Conservation (phyloP, 2,329 filamentous ascomycete genomes). For the Colletotrichum sp. region DNA sequence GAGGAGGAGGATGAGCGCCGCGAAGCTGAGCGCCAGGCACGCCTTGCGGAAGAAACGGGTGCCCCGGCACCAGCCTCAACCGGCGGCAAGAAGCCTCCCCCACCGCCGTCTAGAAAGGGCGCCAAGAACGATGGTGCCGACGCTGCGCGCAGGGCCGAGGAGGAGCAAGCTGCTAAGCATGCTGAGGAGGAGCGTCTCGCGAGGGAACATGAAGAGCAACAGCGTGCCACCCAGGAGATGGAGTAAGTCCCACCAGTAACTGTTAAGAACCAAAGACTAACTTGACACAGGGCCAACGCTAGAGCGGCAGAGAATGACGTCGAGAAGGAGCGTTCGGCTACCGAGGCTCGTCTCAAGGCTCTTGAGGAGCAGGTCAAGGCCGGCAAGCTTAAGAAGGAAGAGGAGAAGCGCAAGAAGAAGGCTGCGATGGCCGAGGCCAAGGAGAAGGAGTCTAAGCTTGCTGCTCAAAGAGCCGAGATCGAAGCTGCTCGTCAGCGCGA, state of each 20-base stretch:
- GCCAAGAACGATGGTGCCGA: constrained; percentile 64
- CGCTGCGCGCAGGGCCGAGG: constrained; percentile 61
- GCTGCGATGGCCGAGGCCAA: constrained; percentile 85
- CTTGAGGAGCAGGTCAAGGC: constrained; percentile 93
- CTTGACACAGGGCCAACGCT: constrained; percentile 68
- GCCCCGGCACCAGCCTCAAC: constrained; percentile 59
- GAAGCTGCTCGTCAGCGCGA: constrained; percentile 91
- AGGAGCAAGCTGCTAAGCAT: constrained; percentile 59
- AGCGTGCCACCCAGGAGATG: constrained; percentile 74
- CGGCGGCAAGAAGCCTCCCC: constrained; percentile 71
- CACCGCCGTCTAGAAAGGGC: constrained; percentile 80
- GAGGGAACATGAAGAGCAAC: constrained; percentile 78
- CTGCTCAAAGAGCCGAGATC: constrained; percentile 86
- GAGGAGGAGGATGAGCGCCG: constrained; percentile 93
- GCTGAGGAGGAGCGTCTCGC: constrained; percentile 71
- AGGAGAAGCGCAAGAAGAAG: constrained; percentile 93
- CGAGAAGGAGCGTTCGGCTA: constrained; percentile 78
- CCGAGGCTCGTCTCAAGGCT: constrained; percentile 82
- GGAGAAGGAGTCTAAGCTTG: constrained; percentile 85
- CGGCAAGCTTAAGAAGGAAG: constrained; percentile 93
- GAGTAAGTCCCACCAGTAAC: constrained; percentile 70
- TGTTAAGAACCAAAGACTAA: constrained; percentile 31
- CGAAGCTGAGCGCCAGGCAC: constrained; percentile 84
- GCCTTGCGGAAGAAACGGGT: constrained; percentile 79
- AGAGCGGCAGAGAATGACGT: constrained; percentile 81